A percentile compares a stretch with the other conserved stretches of the same genome.
Conservation (phyloP, 495 filamentous ascomycete species). For the Aspergillus affinis region DNA sequence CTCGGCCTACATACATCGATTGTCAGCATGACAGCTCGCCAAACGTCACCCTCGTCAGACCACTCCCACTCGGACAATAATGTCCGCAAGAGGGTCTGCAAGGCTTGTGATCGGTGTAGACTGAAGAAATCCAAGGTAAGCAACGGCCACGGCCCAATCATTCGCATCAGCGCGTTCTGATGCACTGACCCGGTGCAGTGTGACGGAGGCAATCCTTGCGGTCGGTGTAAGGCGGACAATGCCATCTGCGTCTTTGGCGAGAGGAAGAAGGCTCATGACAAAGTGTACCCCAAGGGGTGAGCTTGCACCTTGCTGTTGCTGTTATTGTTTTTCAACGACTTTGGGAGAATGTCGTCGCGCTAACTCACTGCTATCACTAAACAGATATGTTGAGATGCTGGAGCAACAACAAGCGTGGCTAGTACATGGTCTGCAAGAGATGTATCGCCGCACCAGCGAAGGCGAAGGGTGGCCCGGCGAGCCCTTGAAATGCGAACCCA, state of each 20-base stretch:
- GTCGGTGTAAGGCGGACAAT: slow-evolving; percentile 59
- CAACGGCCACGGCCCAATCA: slow-evolving; percentile 13
- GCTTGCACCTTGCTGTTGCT: slow-evolving; percentile 28
- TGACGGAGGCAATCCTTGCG: slow-evolving; percentile 59
- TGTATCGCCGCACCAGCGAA: slow-evolving; percentile 53
- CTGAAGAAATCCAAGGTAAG: slow-evolving; percentile 65
- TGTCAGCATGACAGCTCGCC: slow-evolving; percentile 45
- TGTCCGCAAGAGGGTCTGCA: slow-evolving; percentile 60
- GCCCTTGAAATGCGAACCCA: slow-evolving; percentile 48
- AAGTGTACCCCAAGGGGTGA: slow-evolving; percentile 64
- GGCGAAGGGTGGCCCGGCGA: slow-evolving; percentile 57
- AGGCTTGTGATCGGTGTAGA: slow-evolving; percentile 64
- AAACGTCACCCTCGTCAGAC: slow-evolving; percentile 46
- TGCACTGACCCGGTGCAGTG: slow-evolving; percentile 46
- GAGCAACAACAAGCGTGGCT: slow-evolving; percentile 67
- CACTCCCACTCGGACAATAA: slow-evolving; percentile 44
- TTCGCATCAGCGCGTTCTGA: slow-evolving; percentile 18
- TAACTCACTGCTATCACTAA: slow-evolving; percentile 10
- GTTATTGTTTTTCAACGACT: neutral
- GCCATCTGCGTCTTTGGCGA: slow-evolving; percentile 63
- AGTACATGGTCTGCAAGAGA: slow-evolving; percentile 59
- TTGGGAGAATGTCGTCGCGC: slow-evolving; percentile 2
- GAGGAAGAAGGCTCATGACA: slow-evolving; percentile 61
- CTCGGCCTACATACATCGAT: slow-evolving; percentile 12
- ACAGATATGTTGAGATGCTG: slow-evolving; percentile 69